phyloP scores from a whole-genome alignment of 192 early-diverging fungal genomes.

The Coemansia nantahalensis region DNA sequence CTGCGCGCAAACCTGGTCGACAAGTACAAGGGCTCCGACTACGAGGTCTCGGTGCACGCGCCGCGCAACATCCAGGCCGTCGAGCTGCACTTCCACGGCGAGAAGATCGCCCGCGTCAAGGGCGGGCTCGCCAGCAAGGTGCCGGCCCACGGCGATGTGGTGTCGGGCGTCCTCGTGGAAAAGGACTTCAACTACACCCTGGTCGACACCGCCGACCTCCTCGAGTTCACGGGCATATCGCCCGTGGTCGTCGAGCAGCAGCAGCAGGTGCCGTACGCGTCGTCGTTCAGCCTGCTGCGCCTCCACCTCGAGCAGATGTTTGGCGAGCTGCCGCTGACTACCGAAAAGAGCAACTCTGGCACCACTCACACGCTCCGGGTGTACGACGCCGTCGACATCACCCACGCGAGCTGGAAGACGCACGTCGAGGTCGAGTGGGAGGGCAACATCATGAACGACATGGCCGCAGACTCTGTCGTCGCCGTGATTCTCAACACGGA shows the following conservation, averaged over 20 bases:
- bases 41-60: slow-evolving; percentile 76
- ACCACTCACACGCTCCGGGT: slow-evolving; percentile 48
- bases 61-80: slow-evolving; percentile 84
- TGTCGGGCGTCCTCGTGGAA: slow-evolving; percentile 80
- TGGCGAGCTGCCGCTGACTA: slow-evolving; percentile 58
- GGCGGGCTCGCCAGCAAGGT: slow-evolving; percentile 77
- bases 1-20: slow-evolving; percentile 82
- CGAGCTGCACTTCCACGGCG: slow-evolving; percentile 89
- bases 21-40: slow-evolving; percentile 76
- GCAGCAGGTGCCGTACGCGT: slow-evolving; percentile 71
- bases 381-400: slow-evolving; percentile 76
- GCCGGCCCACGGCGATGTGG: slow-evolving; percentile 64
- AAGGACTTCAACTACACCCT: slow-evolving; percentile 90
- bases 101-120: slow-evolving; percentile 86
- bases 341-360: slow-evolving; percentile 20
- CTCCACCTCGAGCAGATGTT: slow-evolving; percentile 96
- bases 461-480: slow-evolving; percentile 92
- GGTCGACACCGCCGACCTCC: slow-evolving; percentile 76
- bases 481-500: slow-evolving; percentile 84
- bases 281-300: slow-evolving; percentile 73
- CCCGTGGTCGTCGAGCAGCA: slow-evolving; percentile 77
- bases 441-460: slow-evolving; percentile 88
- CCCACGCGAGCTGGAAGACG: slow-evolving; percentile 53
- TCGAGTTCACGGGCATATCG: slow-evolving; percentile 76
- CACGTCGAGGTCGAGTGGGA: slow-evolving; percentile 84